A percentile compares a stretch with the other conserved stretches of the same genome.
phyloP scores from a whole-genome alignment of 352 stramenopile species.

The Phytopythium boreale region DNA sequence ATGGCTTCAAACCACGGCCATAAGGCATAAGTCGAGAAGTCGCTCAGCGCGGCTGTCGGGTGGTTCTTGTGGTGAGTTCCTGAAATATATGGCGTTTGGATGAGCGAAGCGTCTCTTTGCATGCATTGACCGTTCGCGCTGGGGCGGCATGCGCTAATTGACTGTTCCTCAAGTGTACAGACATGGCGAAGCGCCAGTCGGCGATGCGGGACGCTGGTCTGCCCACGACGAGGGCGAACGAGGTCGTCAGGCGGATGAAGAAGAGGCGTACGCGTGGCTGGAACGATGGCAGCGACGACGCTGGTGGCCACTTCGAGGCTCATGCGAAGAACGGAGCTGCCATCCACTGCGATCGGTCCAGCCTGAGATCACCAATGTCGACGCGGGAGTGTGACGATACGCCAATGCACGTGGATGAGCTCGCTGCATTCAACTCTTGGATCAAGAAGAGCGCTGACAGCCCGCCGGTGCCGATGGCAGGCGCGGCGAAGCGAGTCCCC shows the following conservation, averaged over 20 bases:
- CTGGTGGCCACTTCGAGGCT: neutral
- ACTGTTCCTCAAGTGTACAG: neutral
- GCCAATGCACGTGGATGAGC: constrained; percentile 12
- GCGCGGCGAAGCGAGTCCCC: constrained; percentile 31
- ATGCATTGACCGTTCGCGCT: neutral
- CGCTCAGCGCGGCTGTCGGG: neutral
- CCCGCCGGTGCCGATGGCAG: constrained; percentile 35
- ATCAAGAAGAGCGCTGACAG: constrained; percentile 32
- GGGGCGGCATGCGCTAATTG: neutral
- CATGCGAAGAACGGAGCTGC: neutral
- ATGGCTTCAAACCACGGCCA: neutral
- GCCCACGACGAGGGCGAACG: neutral
- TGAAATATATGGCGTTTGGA: neutral
- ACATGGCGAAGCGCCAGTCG: neutral
- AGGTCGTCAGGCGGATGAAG: neutral
- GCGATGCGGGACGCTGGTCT: neutral
- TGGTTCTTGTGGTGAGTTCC: neutral
- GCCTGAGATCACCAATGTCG: neutral
- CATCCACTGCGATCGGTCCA: neutral
- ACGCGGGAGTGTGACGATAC: neutral
- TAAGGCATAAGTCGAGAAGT: neutral
- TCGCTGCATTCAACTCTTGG: constrained; percentile 42
- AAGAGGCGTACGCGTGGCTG: neutral
- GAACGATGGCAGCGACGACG: neutral
- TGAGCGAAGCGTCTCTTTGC: neutral